A percentile compares a stretch with the other conserved stretches of the same genome.
These are phyloP conservation scores for Ceratobasidium sp. DNA, from an alignment of 1,284 basidiomycete species.

Conservation along the genomic window DNA sequence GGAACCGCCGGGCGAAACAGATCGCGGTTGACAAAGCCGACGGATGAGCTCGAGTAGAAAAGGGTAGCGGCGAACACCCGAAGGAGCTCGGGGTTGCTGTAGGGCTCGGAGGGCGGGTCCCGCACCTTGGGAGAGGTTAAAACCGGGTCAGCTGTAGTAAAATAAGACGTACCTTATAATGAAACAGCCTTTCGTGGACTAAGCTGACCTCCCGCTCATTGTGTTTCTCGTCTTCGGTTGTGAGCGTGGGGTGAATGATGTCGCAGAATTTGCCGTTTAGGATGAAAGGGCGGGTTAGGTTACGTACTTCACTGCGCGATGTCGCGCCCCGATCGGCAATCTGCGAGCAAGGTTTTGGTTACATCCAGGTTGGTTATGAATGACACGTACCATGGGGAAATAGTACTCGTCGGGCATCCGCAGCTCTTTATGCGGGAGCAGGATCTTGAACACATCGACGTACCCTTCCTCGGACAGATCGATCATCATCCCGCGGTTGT, in stretches of 20 bases:
- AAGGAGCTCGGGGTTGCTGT: background rate
- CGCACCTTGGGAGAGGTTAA: background rate
- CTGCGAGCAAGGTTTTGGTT: background rate
- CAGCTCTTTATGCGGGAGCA: background rate
- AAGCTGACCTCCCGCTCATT: background rate
- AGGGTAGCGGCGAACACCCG: slow-evolving; percentile 4
- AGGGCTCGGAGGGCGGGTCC: background rate
- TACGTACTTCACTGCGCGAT: background rate
- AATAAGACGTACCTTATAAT: background rate
- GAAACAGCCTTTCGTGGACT: background rate
- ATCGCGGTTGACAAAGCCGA: background rate
- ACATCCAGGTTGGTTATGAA: background rate
- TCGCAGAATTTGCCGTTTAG: background rate
- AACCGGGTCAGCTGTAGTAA: background rate
- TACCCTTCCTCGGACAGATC: background rate
- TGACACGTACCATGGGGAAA: background rate
- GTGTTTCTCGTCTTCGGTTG: background rate
- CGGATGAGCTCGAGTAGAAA: background rate
- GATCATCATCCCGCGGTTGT: background rate
- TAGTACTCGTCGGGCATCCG: background rate
- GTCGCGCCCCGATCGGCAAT: slow-evolving; percentile 1
- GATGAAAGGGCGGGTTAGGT: background rate
- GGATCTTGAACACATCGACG: background rate
- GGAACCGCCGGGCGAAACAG: too few species aligned
- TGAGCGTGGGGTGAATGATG: background rate